Evolutionary conservation across 2,329 filamentous ascomycete species (phyloP).

Genomic region (Amesomyces nigricolor): DNA sequence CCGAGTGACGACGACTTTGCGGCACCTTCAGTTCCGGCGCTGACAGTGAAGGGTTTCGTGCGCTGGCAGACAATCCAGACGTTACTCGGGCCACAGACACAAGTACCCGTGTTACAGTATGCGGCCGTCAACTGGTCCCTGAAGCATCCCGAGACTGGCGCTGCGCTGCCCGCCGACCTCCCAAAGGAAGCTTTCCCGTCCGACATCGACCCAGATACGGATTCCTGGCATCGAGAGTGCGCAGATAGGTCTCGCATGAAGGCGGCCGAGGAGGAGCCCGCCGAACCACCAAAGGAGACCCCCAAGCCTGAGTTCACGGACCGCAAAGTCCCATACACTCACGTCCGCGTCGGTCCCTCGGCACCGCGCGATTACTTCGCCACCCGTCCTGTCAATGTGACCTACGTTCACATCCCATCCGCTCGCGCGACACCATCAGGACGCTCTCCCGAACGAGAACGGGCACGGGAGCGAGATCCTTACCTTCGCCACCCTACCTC

Average conservation of each 20-base stretch:
- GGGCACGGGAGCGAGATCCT: constrained; percentile 22
- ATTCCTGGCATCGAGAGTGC: constrained; percentile 78
- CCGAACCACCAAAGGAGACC: constrained; percentile 33
- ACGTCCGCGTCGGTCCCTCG: constrained; percentile 27
- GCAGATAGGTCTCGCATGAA: constrained; percentile 64
- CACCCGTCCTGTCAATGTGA: constrained; percentile 34
- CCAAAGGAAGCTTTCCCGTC: constrained; percentile 62
- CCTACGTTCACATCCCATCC: constrained; percentile 34
- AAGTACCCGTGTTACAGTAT: constrained; percentile 75
- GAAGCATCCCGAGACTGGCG: constrained; percentile 66
- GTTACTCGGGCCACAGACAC: constrained; percentile 78
- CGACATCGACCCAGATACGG: constrained; percentile 70
- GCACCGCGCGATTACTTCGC: constrained; percentile 34
- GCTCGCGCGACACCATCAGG: constrained; percentile 21
- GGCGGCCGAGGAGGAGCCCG: constrained; percentile 26
- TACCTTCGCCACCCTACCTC: constrained; percentile 32
- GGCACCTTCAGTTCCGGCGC: constrained; percentile 70
- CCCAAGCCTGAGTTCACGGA: constrained; percentile 20
- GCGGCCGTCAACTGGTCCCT: constrained; percentile 74
- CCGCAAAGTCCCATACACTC: constrained; percentile 29
- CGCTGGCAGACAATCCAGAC: constrained; percentile 93
- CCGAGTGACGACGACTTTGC: constrained; percentile 68
- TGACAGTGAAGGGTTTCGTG: constrained; percentile 80
- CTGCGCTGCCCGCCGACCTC: constrained; percentile 57
- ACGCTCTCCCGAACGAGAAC: constrained; percentile 25